Base-by-base conservation (phyloP, 1,284 basidiomycete genomes). In the Heterobasidion annosum region DNA sequence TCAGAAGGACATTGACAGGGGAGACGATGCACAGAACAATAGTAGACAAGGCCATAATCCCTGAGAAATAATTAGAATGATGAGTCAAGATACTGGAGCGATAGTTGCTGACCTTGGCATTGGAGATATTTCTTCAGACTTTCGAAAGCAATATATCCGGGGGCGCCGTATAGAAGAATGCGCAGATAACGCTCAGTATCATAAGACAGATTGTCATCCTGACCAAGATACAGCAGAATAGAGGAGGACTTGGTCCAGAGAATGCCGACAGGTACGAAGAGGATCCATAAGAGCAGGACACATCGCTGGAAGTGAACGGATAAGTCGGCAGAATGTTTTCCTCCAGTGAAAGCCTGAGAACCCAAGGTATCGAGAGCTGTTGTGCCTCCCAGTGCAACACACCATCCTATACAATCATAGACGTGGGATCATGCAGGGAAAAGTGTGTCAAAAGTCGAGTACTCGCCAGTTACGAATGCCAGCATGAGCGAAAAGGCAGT, bases 51-150 rank as follows among this genome's bases (percentile, higher is more conserved):
- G 78, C 70, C 83, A 88, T 85, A 57, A 88, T 89, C 16, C 85
- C 86, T 88, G 52, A 34, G 46, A 57, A 25, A 44, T 35, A 46
- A 35, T 53, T 47, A 49, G 32, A 47, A 43, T 43, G 12, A 13
- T 33, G 42, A 37, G 19, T 34, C 33, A 37, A 34, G 50, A 43
- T 40, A 19, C 40, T 13, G 6, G 16, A n/a, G 15, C 19, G 48
- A 15, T 25, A 9, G 48, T 5, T n/a, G 34, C 73, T 57, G 59
- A 83, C 86, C 86, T 73, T 89, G 86, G 56, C 86, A 87, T 64
- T 89, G 86, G 19, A 89, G 65, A 66, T 88, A 89, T 67, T 87
- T 89, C 67, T 88, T 89, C 60, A 88, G 68, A 53, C 79, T 82
- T 65, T 89, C 87, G 57, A 89, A 90, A 8, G 79, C 84, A 57